Percentiles rank a stretch among this genome's conserved stretches.
Evolutionary conservation across 176 grass and related monocot species (phyloP).

Genomic region (Musa acuminata): DNA sequence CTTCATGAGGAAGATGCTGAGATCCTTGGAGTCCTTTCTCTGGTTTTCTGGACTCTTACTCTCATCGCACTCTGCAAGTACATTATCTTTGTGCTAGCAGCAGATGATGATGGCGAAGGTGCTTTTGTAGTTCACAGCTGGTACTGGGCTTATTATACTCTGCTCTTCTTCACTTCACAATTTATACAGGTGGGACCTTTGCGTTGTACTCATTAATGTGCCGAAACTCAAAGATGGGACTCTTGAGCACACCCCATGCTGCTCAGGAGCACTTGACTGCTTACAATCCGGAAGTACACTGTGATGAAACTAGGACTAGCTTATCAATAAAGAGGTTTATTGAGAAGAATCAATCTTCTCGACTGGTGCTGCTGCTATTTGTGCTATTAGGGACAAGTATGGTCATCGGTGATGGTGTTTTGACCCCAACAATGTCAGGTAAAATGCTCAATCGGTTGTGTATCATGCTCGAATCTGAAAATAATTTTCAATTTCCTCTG

Average conservation of each 20-base stretch:
- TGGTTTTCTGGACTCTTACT: constrained; percentile 91
- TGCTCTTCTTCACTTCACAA: constrained; percentile 7
- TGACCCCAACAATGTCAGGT: constrained; percentile 92
- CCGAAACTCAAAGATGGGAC: constrained; percentile 59
- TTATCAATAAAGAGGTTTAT: constrained; percentile 44
- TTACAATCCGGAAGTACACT: constrained; percentile 23
- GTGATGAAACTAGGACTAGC: constrained; percentile 35
- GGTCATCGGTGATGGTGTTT: constrained; percentile 79
- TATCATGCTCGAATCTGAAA: background rate
- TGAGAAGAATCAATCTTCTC: constrained; percentile 49
- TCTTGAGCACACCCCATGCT: constrained; percentile 32
- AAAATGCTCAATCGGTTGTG: background rate
- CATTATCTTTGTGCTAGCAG: constrained; percentile 70
- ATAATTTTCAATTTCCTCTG: too few relatives aligned
- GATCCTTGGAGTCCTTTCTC: constrained; percentile 72
- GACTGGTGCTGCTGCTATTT: constrained; percentile 45
- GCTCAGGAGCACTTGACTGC: constrained; percentile 26
- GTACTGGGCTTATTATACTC: constrained; percentile 9
- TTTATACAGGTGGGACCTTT: constrained; percentile 62
- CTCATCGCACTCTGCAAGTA: constrained; percentile 74
- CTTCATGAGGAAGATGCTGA: constrained; percentile 72
- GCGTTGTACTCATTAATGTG: constrained; percentile 79
- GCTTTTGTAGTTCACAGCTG: background rate
- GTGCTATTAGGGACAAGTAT: constrained; percentile 80
- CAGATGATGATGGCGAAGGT: constrained; percentile 94